Base-by-base conservation (phyloP, 306 rosid species). In the Quercus engelmannii region DNA sequence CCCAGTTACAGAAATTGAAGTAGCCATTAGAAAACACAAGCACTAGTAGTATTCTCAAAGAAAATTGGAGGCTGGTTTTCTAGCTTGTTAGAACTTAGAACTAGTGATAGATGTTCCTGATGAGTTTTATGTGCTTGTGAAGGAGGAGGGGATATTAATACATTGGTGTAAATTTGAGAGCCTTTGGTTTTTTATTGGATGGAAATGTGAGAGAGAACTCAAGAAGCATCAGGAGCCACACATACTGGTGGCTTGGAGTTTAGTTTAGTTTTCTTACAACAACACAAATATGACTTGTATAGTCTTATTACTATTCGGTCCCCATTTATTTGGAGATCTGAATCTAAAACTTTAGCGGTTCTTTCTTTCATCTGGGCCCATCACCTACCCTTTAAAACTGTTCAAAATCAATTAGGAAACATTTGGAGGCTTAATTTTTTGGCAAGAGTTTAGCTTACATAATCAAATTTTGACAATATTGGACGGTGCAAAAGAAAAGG, bases 1-100 rank as follows among this genome's bases (percentile, higher is more conserved):
- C 72, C 96, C 90, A 77, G 88, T 85, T 28, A 90, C 91, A 33
- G 91, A 86, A 80, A 91, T 62, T 46, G 98, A 85, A 81, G 90
- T 76, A 33, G 97, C 91, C 99, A 96, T 93, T 55, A 69, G 23
- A 76, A 28, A 25, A 77, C 15, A 30, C 2, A 18, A 49, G 49
- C 72, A 9, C 72, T 21, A 33, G 51, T 10, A 71, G n/a, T 18
- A 12, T 38, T 46, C 18, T 26, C 17, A 51, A 38, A 21, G 71
- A 18, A 55, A 13, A 38, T 64, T 55, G 59, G 14, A 51, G 19
- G 71, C 72, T 55, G 4, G 76, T 12, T 55, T 55, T 17, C 71
- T 13, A 41, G 58, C 46, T 69, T 31, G 38, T 21, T 51, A 41
- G 72, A 70, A 71, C 30, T 38, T 30, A 56, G 78, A 81, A 69